A percentile compares a stretch with the other conserved stretches of the same genome.
Evolutionary conservation across 1,284 basidiomycete species (phyloP).

Genomic region (Phellopilus nigrolimitatus): DNA sequence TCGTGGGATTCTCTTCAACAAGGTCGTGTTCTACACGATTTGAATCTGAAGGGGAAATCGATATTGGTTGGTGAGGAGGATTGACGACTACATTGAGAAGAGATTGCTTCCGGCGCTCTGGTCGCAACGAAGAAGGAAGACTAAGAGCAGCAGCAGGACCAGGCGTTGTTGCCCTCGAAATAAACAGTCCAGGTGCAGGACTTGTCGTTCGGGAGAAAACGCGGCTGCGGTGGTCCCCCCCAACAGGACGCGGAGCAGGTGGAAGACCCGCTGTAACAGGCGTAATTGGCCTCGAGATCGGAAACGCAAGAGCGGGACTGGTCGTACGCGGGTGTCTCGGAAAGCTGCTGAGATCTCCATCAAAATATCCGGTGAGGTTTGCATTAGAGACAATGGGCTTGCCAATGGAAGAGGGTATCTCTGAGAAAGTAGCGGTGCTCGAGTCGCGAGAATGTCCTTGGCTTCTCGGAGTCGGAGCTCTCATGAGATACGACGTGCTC

Average conservation of each 20-base stretch:
- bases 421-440: conserved; percentile 10
- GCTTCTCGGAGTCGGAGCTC: not conserved
- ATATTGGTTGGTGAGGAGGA: too few relatives aligned
- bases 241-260: conserved; percentile 13
- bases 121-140: not conserved
- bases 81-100: too few relatives aligned
- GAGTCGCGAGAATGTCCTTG: conserved; percentile 10
- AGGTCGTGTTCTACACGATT: not conserved
- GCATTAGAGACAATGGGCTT: conserved; percentile 11
- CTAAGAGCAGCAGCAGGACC: not conserved
- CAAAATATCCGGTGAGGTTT: conserved; percentile 9
- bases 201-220: not conserved
- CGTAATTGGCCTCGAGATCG: conserved; percentile 4
- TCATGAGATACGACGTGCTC: conserved; percentile 12
- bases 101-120: too few relatives aligned
- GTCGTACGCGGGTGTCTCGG: conserved; percentile 2
- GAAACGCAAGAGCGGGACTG: conserved; percentile 10
- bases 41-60: conserved; percentile 1
- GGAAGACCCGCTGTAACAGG: conserved; percentile 3
- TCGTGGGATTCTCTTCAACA: conserved; percentile 1
- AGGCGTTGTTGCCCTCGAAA: not conserved
- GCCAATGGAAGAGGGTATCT: conserved; percentile 5
- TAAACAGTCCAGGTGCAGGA: too few relatives aligned
- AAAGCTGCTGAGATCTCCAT: not conserved
- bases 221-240: not conserved